Percentiles rank a stretch among this genome's conserved stretches.
Evolutionary conservation across 2,329 filamentous ascomycete genomes (phyloP).

Genomic region (Trichophyton mentagrophytes): DNA sequence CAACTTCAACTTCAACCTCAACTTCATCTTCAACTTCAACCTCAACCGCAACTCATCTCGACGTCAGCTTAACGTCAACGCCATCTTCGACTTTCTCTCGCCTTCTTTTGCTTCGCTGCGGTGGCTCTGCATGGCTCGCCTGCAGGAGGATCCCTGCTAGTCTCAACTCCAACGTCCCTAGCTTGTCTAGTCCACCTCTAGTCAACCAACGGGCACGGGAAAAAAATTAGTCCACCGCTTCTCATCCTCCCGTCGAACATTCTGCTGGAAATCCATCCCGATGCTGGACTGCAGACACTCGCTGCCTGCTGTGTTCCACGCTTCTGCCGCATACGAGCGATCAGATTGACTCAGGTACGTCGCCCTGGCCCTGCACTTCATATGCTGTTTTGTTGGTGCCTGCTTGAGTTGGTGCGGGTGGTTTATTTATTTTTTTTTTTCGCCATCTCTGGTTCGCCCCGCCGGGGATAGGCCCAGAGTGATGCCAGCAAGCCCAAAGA

Average conservation of each 20-base stretch:
- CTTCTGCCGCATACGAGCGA: conserved; percentile 2
- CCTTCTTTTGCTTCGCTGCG: not conserved
- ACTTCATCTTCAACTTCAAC: not conserved
- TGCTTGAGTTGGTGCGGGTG: not conserved
- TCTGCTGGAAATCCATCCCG: not conserved
- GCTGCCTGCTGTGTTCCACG: conserved; percentile 1
- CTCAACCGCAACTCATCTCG: no score
- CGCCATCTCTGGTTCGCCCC: not conserved
- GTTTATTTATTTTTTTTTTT: not conserved
- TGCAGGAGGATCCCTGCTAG: not conserved
- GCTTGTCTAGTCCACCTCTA: not conserved
- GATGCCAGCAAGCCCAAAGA: not conserved
- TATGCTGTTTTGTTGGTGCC: not conserved
- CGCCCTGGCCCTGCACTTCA: not conserved
- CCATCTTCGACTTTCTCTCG: not conserved
- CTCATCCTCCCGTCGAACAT: no score
- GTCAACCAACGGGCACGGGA: not conserved
- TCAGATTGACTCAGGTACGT: conserved; percentile 3
- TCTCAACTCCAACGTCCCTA: not conserved
- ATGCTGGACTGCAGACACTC: conserved; percentile 1
- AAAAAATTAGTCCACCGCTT: not conserved
- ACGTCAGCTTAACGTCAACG: not conserved
- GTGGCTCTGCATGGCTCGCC: not conserved
- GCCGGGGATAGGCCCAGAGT: not conserved
- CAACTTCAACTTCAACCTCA: not conserved